These are phyloP conservation scores for Lathyrus sativus DNA, from an alignment of 306 rosid species.

Conservation along the genomic window DNA sequence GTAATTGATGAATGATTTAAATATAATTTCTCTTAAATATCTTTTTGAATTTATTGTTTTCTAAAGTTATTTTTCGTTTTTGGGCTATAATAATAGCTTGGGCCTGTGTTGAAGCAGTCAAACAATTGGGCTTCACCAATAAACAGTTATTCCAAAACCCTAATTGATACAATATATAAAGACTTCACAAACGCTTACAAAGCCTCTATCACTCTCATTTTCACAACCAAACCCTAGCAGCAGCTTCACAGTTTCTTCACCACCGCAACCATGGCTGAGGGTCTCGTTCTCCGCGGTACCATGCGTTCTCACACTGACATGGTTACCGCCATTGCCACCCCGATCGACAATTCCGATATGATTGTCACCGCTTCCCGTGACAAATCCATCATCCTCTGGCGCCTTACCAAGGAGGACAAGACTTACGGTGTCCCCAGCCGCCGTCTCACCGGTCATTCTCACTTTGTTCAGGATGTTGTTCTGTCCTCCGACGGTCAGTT, in stretches of 20 bases:
- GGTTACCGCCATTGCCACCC: slow-evolving; percentile 94
- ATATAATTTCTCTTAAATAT: too few relatives aligned
- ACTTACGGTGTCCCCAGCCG: slow-evolving; percentile 95
- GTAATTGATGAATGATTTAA: too few relatives aligned
- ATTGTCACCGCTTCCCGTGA: slow-evolving; percentile 89
- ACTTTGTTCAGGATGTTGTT: slow-evolving; percentile 90
- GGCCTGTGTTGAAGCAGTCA: not conserved
- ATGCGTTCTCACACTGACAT: slow-evolving; percentile 92
- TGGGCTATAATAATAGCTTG: not conserved
- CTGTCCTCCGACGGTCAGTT: slow-evolving; percentile 98
- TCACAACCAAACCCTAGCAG: slow-evolving; percentile 46
- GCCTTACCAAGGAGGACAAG: slow-evolving; percentile 85
- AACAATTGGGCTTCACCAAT: not conserved
- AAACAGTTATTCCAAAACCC: not conserved
- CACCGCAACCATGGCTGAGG: slow-evolving; percentile 55
- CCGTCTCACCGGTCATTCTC: slow-evolving; percentile 86
- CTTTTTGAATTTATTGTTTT: too few relatives aligned
- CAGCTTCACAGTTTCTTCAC: not conserved
- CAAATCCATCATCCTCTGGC: slow-evolving; percentile 89
- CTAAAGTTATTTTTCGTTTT: too few relatives aligned
- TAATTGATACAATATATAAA: not conserved
- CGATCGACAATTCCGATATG: slow-evolving; percentile 87
- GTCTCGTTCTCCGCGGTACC: slow-evolving; percentile 78
- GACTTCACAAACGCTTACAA: not conserved
- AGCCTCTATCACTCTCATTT: slow-evolving; percentile 18